Percentiles rank a stretch among this genome's conserved stretches.
Evolutionary conservation across 2,329 filamentous ascomycete species (phyloP).

Genomic region (Cladobotryum mycophilum): DNA sequence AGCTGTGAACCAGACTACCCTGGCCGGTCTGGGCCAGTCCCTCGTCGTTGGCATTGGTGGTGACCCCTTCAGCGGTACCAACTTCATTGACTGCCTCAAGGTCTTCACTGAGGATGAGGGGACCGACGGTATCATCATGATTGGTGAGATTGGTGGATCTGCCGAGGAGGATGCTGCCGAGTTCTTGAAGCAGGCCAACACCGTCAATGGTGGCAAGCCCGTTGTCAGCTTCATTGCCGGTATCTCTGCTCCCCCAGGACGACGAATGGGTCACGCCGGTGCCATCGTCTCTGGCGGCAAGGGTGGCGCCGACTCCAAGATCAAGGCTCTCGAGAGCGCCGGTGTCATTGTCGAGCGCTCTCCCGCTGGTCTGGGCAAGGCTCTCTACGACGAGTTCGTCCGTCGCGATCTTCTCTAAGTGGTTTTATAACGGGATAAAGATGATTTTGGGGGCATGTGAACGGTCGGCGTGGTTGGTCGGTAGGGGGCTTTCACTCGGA

Average conservation of each 20-base stretch:
- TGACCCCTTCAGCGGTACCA: slow-evolving; percentile 97
- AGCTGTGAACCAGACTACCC: slow-evolving; percentile 98
- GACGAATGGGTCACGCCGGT: slow-evolving; percentile 97
- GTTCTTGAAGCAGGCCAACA: slow-evolving; percentile 90
- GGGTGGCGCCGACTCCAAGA: slow-evolving; percentile 98
- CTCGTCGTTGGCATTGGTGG: slow-evolving; percentile 97
- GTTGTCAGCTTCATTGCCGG: slow-evolving; percentile 97
- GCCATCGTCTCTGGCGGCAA: slow-evolving; percentile 97
- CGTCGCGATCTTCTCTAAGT: slow-evolving; percentile 86
- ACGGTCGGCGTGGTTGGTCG: no score
- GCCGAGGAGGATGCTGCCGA: slow-evolving; percentile 98
- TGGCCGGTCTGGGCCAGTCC: slow-evolving; percentile 92
- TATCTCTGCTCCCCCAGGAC: slow-evolving; percentile 92
- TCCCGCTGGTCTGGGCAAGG: slow-evolving; percentile 86
- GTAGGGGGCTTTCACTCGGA: no score
- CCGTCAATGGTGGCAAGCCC: slow-evolving; percentile 76
- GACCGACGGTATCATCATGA: slow-evolving; percentile 99
- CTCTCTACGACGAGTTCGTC: slow-evolving; percentile 91
- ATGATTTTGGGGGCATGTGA: no score
- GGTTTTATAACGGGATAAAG: background rate
- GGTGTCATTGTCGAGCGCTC: slow-evolving; percentile 96
- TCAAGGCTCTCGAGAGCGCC: slow-evolving; percentile 83
- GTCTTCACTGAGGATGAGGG: slow-evolving; percentile 94
- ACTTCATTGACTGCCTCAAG: slow-evolving; percentile 98
- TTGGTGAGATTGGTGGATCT: slow-evolving; percentile 95